phyloP scores from a whole-genome alignment of 305 asterid genomes.

The Fraxinus sp. region DNA sequence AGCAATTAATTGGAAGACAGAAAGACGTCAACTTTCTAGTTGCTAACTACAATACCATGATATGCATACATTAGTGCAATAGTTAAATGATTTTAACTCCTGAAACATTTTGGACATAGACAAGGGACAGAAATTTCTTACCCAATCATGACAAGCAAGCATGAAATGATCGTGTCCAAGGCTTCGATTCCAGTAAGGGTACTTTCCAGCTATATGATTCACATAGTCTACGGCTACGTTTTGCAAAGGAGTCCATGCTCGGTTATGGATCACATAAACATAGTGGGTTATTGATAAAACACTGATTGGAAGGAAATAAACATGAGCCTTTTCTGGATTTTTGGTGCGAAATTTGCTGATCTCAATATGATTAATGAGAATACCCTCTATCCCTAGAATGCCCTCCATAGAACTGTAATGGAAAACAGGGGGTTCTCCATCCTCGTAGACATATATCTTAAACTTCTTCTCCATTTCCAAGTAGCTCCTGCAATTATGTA shows the following conservation, averaged over 20 bases:
- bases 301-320: constrained; percentile 56
- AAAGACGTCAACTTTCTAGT: background rate
- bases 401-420: constrained; percentile 56
- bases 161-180: constrained; percentile 65
- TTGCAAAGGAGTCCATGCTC: constrained; percentile 45
- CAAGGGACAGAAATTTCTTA: constrained; percentile 14
- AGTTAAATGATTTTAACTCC: background rate
- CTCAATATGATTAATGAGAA: constrained; percentile 62
- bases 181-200: constrained; percentile 74
- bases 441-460: constrained; percentile 59
- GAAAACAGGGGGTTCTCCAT: constrained; percentile 68
- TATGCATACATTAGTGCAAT: background rate
- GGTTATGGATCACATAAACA: constrained; percentile 39
- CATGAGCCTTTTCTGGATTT: constrained; percentile 49
- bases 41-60: background rate
- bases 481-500: constrained; percentile 48
- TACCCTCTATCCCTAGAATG: constrained; percentile 62
- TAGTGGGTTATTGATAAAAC: constrained; percentile 47
- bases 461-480: constrained; percentile 67
- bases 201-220: constrained; percentile 40
- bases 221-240: constrained; percentile 51
- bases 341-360: constrained; percentile 51
- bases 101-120: background rate
- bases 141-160: constrained; percentile 87
- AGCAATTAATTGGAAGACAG: background rate